Evolutionary conservation across 164 flowering plant species (phyloP), one percentile per base, ranked within the genome.

Genomic region (Brasenia schreberi): DNA sequence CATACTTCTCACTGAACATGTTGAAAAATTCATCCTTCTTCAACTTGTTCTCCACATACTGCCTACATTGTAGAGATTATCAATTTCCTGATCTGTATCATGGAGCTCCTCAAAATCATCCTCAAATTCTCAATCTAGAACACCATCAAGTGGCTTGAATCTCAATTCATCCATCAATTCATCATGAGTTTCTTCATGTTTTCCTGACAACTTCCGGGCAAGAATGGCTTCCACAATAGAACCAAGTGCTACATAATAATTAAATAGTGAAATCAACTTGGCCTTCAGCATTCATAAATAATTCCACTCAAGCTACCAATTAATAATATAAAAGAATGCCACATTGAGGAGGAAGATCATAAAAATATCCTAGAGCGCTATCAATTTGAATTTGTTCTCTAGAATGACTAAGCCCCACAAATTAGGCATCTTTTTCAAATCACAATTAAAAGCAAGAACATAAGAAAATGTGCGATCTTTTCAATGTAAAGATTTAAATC

Each of bases 1-100:
- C 86, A 93, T 96, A 91, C 73, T 88, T 91, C 19, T 67, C 60
- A 23, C 82, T 88, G 75, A 82, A 82, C 92, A 92, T 88, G 73
- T 87, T 82, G 68, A 84, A 88, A 68, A 65, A 82, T 69, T 78
- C 81, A 74, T 88, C 87, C 43, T 79, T 64, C 62, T 63, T 64
- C 87, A 85, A 78, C 70, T 70, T 84, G 72, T 85, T 77, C 82
- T 69, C 65, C 59, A 88, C 90, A 64, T 71, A 49, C 11, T 82
- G 76, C 69, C 75, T 76, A 0, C 85, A 81, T 81, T 77, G 67
- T 81, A 86, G 77, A 91, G 64, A 76, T 94, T 74, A 18, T 85
- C 88, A 70, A 89, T 76, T 66, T 89, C 99, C 59, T 89, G 90
- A 73, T 94, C 96, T 11, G 96, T 90, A 43, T 78, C 69, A 43